Evolutionary conservation across 805 yeast genomes (phyloP), one percentile per base, ranked within the genome.

Genomic region (Kodamaea jinghongensis): DNA sequence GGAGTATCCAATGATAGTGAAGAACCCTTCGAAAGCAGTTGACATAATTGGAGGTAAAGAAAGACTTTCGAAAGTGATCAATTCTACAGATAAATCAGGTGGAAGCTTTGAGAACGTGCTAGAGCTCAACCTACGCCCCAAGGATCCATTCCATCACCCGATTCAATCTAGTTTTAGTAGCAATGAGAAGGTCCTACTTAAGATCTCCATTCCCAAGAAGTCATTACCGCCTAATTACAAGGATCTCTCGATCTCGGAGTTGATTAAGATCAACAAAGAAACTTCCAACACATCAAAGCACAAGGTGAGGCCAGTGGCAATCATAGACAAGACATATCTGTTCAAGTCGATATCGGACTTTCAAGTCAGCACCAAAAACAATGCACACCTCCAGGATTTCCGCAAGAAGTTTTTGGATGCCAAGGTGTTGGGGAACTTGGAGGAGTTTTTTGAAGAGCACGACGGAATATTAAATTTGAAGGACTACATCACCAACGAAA

Each of bases 311-410:
- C 91, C 96, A 0, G 72, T 76, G 4, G 89, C 83, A 0, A 73
- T 87, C 13, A 69, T 88, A 13, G 78, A 79, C 50, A 74, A 78
- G 42, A 83, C 82, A 12, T 82, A 80, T 53, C 75, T 84, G 46
- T 91, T 91, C 58, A 75, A 96, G 49, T 87, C 86, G 47, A 77
- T 89, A 73, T 81, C 91, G 0, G 98, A 90, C 61, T 91, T 88
- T 58, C 98, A 93, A 58, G 75, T 77, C 47, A 66, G 76, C 23
- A 76, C 88, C 9, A 74, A 73, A 36, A 73, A 76, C 49, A 81
- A 83, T 10, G 56, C 47, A 2, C 42, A 54, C 17, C 58, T 40
- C 44, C 59, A 65, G 43, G 60, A 56, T 10, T 63, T 61, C 48
- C 57, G 58, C 32, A 37, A 45, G 4, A 42, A 52, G 4, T 50